Evolutionary conservation across 1,139 yeast species (phyloP).

Genomic region (Scheffersomyces parashehatae): DNA sequence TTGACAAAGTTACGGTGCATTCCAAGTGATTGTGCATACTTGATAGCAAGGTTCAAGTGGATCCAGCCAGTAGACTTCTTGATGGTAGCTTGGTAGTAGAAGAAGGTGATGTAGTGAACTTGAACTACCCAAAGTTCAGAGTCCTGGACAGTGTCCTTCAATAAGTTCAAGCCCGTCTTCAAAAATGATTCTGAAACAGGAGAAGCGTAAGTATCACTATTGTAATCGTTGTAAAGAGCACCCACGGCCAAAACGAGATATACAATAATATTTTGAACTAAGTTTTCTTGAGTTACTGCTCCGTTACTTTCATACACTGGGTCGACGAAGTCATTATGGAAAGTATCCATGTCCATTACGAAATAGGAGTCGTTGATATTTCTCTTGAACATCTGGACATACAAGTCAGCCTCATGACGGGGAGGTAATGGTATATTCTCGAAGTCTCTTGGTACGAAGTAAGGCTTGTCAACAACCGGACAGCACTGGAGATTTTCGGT

Average conservation of each 20-base stretch:
- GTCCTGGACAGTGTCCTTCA: conserved; percentile 26
- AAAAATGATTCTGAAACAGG: conserved; percentile 21
- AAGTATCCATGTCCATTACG: neutral
- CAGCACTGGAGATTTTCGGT: neutral
- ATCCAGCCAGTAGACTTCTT: conserved; percentile 41
- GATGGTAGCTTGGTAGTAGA: conserved; percentile 35
- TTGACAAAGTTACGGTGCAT: conserved; percentile 24
- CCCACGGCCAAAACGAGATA: conserved; percentile 42
- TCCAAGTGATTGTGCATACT: conserved; percentile 7
- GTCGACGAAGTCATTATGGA: neutral
- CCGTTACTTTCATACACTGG: neutral
- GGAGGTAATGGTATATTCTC: neutral
- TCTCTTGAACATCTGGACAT: neutral
- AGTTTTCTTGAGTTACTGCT: neutral
- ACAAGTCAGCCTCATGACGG: neutral
- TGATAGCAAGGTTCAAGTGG: conserved; percentile 6
- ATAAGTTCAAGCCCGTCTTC: conserved; percentile 26
- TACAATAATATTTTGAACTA: conserved; percentile 19
- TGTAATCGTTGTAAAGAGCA: conserved; percentile 19
- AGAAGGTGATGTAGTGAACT: conserved; percentile 33
- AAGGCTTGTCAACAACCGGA: neutral
- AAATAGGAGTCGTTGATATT: neutral
- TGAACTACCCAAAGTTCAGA: conserved; percentile 42
- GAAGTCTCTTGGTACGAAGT: neutral
- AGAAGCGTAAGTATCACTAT: conserved; percentile 11